phyloP scores from a whole-genome alignment of 176 grass and related monocot genomes.

The Oryza longistaminata region DNA sequence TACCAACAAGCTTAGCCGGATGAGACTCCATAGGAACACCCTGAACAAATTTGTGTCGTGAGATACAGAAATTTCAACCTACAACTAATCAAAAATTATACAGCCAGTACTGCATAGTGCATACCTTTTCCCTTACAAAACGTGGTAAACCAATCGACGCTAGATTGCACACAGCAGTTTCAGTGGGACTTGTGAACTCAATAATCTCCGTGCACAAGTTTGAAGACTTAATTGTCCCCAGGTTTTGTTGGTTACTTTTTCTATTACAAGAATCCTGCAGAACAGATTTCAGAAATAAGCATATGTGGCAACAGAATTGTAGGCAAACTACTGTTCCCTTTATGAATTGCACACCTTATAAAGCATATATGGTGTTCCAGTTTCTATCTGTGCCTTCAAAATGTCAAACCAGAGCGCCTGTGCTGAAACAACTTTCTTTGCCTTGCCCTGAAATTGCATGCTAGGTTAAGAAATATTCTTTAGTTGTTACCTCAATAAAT shows the following conservation, averaged over 20 bases:
- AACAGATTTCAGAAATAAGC: background rate
- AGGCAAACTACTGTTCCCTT: background rate
- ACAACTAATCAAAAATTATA: background rate
- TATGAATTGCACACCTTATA: constrained; percentile 54
- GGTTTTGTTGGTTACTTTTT: constrained; percentile 82
- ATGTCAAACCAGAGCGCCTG: constrained; percentile 81
- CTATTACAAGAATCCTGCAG: constrained; percentile 71
- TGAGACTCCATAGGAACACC: constrained; percentile 71
- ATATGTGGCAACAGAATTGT: background rate
- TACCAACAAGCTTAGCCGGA: constrained; percentile 75
- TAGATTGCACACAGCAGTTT: constrained; percentile 75
- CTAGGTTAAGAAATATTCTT: background rate
- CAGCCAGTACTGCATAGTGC: constrained; percentile 25
- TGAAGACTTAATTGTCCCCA: constrained; percentile 79
- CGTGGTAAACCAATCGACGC: constrained; percentile 79
- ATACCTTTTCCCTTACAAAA: constrained; percentile 76
- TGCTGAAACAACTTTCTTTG: constrained; percentile 68
- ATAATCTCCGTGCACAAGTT: constrained; percentile 84
- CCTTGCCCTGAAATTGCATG: constrained; percentile 54
- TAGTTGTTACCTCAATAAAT: background rate
- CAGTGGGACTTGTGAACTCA: constrained; percentile 70
- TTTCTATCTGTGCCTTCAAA: constrained; percentile 82
- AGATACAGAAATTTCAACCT: background rate
- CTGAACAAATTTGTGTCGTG: constrained; percentile 34
- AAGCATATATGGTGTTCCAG: constrained; percentile 87